Base-by-base conservation (phyloP, 768 basidiomycete species). In the Tubosaeta sp. region DNA sequence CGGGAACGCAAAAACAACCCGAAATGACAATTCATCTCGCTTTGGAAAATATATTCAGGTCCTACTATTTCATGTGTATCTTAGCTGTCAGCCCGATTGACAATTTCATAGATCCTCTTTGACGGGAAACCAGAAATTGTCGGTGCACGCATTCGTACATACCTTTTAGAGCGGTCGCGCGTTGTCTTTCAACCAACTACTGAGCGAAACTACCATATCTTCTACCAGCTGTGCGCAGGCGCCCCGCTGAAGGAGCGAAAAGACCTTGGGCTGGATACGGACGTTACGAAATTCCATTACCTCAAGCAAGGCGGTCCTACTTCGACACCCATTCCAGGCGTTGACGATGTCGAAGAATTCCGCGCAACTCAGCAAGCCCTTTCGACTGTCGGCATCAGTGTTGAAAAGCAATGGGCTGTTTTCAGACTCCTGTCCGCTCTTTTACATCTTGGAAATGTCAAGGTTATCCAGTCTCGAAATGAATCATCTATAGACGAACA, bases 11-110 rank as follows among this genome's bases (percentile, higher is more conserved):
- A 99, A 99, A 73, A 99, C 96, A 29, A 97, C 96, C 14, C 82
- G 96, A 52, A 99, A 99, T 66, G 96, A 99, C 71, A 99, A 99
- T 69, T 96, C 93, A 8, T 99, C 96, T 19, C 84, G 96, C 51
- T 99, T 99, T 69, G 96, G 96, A 55, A 99, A 99, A 73, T 99
- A 99, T 72, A 97, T 99, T 57, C 95, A 99, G 81, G 96, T 64
- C 24, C 22, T 22, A 35, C 48, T 27, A 25, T 45, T 36, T 48
- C n/a, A 22, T 24, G 4, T 12, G 41, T 25, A 40, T 14, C n/a
- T 46, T 45, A 43, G 40, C 18, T 46, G 13, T 21, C 40, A 19
- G 39, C n/a, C 49, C 13, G 24, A 32, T 29, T 52, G 32, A 55
- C 11, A 22, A 2, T 13, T 32, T 39, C 16, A 19, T 62, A 98